Conservation (phyloP, 2,329 filamentous ascomycete genomes). For the Epichloe scottii region DNA sequence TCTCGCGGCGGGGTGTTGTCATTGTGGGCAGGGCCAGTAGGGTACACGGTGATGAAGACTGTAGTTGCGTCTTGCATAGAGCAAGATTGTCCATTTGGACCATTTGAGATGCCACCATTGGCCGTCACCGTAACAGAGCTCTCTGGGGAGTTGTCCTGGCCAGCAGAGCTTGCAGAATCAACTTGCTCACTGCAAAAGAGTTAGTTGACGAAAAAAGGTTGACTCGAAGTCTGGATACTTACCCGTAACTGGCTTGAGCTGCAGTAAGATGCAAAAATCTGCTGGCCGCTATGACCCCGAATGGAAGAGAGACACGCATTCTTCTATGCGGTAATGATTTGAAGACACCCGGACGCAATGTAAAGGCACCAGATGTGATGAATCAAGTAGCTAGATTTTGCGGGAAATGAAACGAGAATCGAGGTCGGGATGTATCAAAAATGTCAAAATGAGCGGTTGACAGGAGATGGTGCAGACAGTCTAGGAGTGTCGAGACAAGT, state of each 20-base stretch:
- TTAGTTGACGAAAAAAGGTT: not conserved
- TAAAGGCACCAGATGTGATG: not conserved
- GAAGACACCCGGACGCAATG: not conserved
- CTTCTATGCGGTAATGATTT: slow-evolving; percentile 8
- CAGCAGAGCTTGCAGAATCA: slow-evolving; percentile 5
- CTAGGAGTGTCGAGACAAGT: not conserved
- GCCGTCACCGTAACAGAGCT: slow-evolving; percentile 4
- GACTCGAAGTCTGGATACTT: slow-evolving; percentile 9
- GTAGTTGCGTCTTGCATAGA: slow-evolving; percentile 27
- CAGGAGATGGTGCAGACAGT: not conserved
- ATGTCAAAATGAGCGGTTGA: slow-evolving; percentile 2
- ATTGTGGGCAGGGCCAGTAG: slow-evolving; percentile 15
- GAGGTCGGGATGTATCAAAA: slow-evolving; percentile 3
- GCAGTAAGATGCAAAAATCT: slow-evolving; percentile 20
- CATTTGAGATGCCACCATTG: slow-evolving; percentile 4
- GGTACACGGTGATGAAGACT: slow-evolving; percentile 35
- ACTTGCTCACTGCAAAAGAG: slow-evolving; percentile 7
- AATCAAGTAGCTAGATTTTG: slow-evolving; percentile 4
- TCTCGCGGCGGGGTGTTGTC: slow-evolving; percentile 4
- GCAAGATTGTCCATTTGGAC: slow-evolving; percentile 22
- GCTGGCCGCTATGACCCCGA: slow-evolving; percentile 24
- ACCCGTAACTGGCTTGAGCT: slow-evolving; percentile 23
- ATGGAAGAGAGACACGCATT: slow-evolving; percentile 26
- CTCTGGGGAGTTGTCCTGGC: slow-evolving; percentile 3
- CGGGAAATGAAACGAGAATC: slow-evolving; percentile 1